Evolutionary conservation across 2,329 filamentous ascomycete species (phyloP).

Genomic region (Penicillium paneum): DNA sequence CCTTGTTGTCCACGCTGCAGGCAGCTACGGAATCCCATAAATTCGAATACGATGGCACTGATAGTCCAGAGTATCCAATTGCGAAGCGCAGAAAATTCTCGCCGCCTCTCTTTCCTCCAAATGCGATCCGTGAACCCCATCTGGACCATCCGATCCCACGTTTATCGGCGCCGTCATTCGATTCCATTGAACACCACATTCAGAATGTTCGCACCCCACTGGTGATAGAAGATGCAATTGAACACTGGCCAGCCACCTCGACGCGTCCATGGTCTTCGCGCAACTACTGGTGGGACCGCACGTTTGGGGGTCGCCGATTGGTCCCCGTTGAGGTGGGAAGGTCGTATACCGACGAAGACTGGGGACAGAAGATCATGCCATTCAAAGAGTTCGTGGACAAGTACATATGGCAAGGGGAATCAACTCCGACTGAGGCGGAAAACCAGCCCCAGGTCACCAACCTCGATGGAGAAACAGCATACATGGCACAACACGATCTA

Average conservation of each 20-base stretch:
- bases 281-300: slow-evolving; percentile 69
- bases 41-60: slow-evolving; percentile 3
- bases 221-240: slow-evolving; percentile 64
- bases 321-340: slow-evolving; percentile 83
- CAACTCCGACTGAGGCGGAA: background rate
- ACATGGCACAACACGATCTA: slow-evolving; percentile 89
- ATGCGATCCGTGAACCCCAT: slow-evolving; percentile 32
- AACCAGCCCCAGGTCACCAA: background rate
- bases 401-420: slow-evolving; percentile 51
- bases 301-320: slow-evolving; percentile 71
- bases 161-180: slow-evolving; percentile 51
- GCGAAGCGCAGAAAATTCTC: slow-evolving; percentile 35
- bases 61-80: background rate
- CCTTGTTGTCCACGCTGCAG: slow-evolving; percentile 35
- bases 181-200: slow-evolving; percentile 62
- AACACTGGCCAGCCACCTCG: slow-evolving; percentile 74
- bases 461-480: slow-evolving; percentile 54
- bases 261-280: slow-evolving; percentile 68
- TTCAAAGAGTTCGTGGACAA: slow-evolving; percentile 67
- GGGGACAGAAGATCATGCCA: slow-evolving; percentile 76
- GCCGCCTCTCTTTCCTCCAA: slow-evolving; percentile 33
- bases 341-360: slow-evolving; percentile 80
- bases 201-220: slow-evolving; percentile 54
- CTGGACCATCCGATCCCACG: slow-evolving; percentile 40
- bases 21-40: slow-evolving; percentile 9